Base-by-base conservation (phyloP, 2,329 filamentous ascomycete species). In the Exutisphaerella laricina region DNA sequence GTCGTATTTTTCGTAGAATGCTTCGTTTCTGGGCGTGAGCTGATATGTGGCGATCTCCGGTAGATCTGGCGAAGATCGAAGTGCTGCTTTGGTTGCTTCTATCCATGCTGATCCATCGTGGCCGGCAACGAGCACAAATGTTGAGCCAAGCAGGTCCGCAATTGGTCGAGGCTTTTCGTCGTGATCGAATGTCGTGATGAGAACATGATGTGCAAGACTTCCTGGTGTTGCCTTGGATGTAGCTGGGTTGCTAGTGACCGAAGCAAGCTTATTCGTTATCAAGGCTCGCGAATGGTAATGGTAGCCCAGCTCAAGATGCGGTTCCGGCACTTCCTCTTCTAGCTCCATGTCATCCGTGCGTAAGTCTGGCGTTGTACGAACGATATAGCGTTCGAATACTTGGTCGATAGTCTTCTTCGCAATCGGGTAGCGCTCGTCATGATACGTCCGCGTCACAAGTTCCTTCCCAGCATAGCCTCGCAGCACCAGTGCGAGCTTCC, bases 171-270 rank as follows among this genome's bases (percentile, higher is more conserved):
- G 72, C 32, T 79, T 65, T 0, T 78, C 78, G 0, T 75, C 74
- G 1, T 82, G 60, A 57, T 82, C 79, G 32, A 77, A 71, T 0
- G 77, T 82, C 0, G 76, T 80, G 13, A 75, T 60, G 13, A 39
- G 28, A 7, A 37, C 35, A 28, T 44, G 41, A 29, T 39, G 41
- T 5, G 41, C 41, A 3, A 44, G 18, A 33, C 35, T 44, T 5
- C 41, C 41, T 12, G 41, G 28, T 5, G 20, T 25, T 0, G 41
- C 41, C 13, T 39, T 44, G 8, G 41, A 25, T 14, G 21, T 26
- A 62, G 62, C 3, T 61, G 62, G 0, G 36, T 56, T 49, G 9
- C 39, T 46, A 2, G 55, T 56, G n/a, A 47, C 43, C 4, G 50
- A 37, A 8, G 32, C 39, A 8, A 48, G 35, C 20, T 26, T 25